Conservation (phyloP, 129 eudicot genomes). For the Tagetes erecta region DNA sequence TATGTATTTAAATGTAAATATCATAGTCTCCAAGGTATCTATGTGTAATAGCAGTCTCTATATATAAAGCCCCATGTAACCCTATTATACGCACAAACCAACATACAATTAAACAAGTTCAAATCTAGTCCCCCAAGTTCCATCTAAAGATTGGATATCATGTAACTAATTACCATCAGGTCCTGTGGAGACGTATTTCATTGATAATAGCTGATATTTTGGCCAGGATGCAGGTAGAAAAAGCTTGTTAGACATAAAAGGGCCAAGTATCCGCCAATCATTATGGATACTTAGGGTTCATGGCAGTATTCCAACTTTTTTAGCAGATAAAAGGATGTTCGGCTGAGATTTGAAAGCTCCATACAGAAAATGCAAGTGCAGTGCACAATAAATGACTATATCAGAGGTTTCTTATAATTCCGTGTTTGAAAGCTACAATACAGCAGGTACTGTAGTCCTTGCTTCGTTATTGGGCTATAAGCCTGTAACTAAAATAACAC, state of each 20-base stretch:
- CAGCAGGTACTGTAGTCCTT: no score
- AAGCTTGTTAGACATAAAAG: neutral
- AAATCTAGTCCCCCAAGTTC: neutral
- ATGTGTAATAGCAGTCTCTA: no score
- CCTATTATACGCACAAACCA: neutral
- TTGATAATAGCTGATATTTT: neutral
- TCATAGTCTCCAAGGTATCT: neutral
- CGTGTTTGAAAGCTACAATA: no score
- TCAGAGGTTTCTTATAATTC: neutral
- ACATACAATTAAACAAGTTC: neutral
- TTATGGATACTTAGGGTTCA: neutral
- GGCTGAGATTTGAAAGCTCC: neutral
- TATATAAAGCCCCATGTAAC: neutral
- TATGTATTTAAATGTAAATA: no score
- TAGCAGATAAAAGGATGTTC: neutral
- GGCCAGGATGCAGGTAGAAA: neutral
- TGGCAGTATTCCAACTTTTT: neutral
- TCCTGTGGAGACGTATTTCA: neutral
- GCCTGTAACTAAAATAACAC: no score
- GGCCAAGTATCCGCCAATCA: neutral
- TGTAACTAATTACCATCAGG: neutral
- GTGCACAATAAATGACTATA: neutral
- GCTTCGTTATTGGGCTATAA: no score
- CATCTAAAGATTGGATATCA: constrained; percentile 4
- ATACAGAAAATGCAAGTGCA: neutral